phyloP scores from a whole-genome alignment of 2,329 filamentous ascomycete species.

The Atkinsonella hypoxylon region DNA sequence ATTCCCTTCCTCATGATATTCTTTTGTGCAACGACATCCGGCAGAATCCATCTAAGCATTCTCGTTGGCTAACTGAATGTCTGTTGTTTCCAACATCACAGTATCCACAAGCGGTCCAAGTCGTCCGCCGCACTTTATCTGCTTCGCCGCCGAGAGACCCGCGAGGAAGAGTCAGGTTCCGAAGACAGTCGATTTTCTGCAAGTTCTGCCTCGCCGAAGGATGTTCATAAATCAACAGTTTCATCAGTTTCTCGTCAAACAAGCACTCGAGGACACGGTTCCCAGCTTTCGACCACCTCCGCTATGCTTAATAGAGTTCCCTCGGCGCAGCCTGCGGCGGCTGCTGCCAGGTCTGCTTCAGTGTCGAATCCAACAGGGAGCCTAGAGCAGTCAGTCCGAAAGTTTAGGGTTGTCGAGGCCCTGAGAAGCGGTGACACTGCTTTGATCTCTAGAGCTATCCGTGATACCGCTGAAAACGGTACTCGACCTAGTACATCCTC shows the following conservation, averaged over 20 bases:
- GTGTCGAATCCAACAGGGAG: conserved; percentile 35
- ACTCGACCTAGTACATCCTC: conserved; percentile 47
- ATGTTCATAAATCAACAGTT: conserved; percentile 18
- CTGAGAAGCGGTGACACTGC: conserved; percentile 82
- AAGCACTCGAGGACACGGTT: conserved; percentile 30
- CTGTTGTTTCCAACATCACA: conserved; percentile 1
- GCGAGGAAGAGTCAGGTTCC: conserved; percentile 40
- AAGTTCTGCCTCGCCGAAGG: conserved; percentile 21
- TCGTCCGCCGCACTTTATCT: conserved; percentile 39
- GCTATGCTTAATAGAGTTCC: conserved; percentile 29
- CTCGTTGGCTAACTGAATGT: conserved; percentile 2
- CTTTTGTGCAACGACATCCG: background rate
- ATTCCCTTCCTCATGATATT: too few species aligned
- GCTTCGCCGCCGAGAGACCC: conserved; percentile 39
- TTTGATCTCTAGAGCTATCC: conserved; percentile 76
- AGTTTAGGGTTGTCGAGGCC: conserved; percentile 90
- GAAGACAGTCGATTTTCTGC: conserved; percentile 35
- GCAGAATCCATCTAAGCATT: background rate
- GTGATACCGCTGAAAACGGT: conserved; percentile 45
- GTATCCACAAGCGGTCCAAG: conserved; percentile 40
- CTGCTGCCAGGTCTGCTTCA: conserved; percentile 16
- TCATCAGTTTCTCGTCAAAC: conserved; percentile 24
- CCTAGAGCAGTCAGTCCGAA: conserved; percentile 86
- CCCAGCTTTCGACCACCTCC: conserved; percentile 34
- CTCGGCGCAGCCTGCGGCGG: conserved; percentile 18